Conservation (phyloP, 345 rosid species). For the Schrenkiella parvula region DNA sequence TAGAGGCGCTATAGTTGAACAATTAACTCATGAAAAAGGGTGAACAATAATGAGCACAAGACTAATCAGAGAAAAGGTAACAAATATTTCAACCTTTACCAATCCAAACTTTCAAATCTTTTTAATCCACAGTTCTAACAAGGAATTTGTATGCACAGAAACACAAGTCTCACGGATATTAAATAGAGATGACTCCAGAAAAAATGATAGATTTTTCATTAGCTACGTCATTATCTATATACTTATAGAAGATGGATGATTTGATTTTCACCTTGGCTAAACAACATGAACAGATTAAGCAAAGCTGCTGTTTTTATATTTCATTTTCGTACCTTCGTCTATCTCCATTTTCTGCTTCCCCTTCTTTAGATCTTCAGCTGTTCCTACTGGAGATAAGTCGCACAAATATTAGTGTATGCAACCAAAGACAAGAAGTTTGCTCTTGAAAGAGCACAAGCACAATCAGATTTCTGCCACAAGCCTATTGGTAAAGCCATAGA, state of each 20-base stretch:
- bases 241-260: neutral
- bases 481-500: too few relatives aligned
- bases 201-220: neutral
- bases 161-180: neutral
- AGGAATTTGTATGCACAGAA: neutral
- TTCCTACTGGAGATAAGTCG: neutral
- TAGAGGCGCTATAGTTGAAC: neutral
- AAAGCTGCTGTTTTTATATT: neutral
- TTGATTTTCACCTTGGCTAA: neutral
- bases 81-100: neutral
- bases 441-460: neutral
- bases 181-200: neutral
- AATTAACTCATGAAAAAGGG: neutral
- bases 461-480: neutral
- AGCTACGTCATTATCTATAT: neutral
- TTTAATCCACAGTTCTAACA: neutral
- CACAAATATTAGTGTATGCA: neutral
- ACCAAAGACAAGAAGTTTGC: neutral
- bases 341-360: constrained; percentile 28
- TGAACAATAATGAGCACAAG: neutral
- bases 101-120: neutral
- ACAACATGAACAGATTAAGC: neutral
- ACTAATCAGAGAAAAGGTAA: neutral
- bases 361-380: neutral
- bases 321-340: constrained; percentile 21